Conservation (phyloP, 2,329 filamentous ascomycete species). For the Colletotrichum lentis region DNA sequence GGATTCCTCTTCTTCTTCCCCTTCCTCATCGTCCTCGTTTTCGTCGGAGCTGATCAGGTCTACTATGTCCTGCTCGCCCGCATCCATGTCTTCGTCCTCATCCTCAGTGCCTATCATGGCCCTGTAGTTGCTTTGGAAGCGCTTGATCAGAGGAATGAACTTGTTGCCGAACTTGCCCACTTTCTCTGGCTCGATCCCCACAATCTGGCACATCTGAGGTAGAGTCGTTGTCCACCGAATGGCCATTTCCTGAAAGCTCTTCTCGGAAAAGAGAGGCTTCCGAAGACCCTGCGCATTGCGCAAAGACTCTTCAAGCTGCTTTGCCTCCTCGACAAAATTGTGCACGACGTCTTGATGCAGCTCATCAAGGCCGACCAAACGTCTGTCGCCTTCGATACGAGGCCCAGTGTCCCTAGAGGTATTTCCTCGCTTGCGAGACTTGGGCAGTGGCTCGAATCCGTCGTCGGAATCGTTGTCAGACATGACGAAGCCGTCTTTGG, state of each 20-base stretch:
- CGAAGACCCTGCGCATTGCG: slow-evolving; percentile 66
- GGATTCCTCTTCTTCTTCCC: slow-evolving; percentile 51
- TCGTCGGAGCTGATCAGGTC: slow-evolving; percentile 62
- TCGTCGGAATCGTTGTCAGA: slow-evolving; percentile 54
- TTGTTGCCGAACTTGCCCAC: slow-evolving; percentile 68
- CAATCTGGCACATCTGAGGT: slow-evolving; percentile 69
- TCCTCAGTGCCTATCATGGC: slow-evolving; percentile 56
- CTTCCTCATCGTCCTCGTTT: slow-evolving; percentile 47
- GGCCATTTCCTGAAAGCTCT: slow-evolving; percentile 76
- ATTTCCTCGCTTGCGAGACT: slow-evolving; percentile 40
- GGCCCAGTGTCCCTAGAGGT: slow-evolving; percentile 54
- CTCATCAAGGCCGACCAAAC: slow-evolving; percentile 62
- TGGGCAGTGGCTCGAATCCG: slow-evolving; percentile 56
- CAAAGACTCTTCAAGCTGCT: slow-evolving; percentile 66
- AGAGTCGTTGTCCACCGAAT: slow-evolving; percentile 70
- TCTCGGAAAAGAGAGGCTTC: slow-evolving; percentile 71
- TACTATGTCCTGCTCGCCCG: slow-evolving; percentile 56
- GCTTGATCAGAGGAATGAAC: slow-evolving; percentile 67
- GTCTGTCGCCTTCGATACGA: slow-evolving; percentile 66
- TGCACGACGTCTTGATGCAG: slow-evolving; percentile 71
- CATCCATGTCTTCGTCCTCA: slow-evolving; percentile 32
- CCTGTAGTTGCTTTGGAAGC: slow-evolving; percentile 56
- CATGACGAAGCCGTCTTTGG: slow-evolving; percentile 59
- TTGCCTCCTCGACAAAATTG: slow-evolving; percentile 71
- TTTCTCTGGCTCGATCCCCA: slow-evolving; percentile 68